These are phyloP conservation scores for Priceomyces melissophilus DNA, from an alignment of 805 yeast species.

Conservation along the genomic window DNA sequence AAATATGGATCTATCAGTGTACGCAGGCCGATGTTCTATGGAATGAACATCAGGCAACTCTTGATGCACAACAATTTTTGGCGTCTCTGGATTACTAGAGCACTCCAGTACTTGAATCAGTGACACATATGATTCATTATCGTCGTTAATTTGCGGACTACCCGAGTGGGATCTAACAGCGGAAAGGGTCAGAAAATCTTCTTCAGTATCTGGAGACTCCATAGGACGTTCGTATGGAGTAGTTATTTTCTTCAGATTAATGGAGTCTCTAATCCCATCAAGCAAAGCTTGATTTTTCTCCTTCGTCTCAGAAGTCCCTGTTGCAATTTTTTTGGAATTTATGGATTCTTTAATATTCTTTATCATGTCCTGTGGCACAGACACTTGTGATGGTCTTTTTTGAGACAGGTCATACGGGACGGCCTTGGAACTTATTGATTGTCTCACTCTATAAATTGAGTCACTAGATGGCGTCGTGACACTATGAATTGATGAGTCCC, in stretches of 20 bases:
- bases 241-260: slow-evolving; percentile 31
- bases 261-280: slow-evolving; percentile 33
- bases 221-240: slow-evolving; percentile 9
- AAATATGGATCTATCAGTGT: no score
- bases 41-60: neutral
- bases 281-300: slow-evolving; percentile 22
- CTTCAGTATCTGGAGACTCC: slow-evolving; percentile 7
- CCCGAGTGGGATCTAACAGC: no score
- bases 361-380: slow-evolving; percentile 30
- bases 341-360: slow-evolving; percentile 27
- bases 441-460: slow-evolving; percentile 14
- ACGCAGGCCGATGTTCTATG: no score
- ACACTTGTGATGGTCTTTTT: slow-evolving; percentile 14
- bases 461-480: neutral
- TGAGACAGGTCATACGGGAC: slow-evolving; percentile 6
- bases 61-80: slow-evolving; percentile 2
- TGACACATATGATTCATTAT: no score
- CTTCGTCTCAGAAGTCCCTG: slow-evolving; percentile 8
- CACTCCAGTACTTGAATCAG: no score
- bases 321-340: slow-evolving; percentile 22
- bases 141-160: no score
- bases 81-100: neutral
- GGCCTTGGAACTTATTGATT: slow-evolving; percentile 21
- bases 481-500: neutral
- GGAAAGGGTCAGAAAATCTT: neutral